Percentiles rank a stretch among this genome's conserved stretches.
phyloP scores from a whole-genome alignment of 208 protist species.

The Entamoeba histolytica region DNA sequence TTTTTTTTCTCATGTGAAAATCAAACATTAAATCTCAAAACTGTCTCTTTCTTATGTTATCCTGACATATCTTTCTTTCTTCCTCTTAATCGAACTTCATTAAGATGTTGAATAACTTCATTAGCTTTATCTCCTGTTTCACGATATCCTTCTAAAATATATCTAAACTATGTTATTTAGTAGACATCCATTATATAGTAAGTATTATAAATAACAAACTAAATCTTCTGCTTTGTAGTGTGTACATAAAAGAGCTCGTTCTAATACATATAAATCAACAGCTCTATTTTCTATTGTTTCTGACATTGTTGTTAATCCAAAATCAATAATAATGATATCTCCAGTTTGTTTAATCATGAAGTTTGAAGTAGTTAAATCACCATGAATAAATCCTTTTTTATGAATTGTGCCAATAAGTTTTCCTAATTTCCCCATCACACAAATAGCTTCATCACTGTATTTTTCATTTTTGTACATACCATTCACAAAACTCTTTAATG shows the following conservation, averaged over 20 bases:
- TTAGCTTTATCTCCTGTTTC: background rate
- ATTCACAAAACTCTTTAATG: constrained; percentile 33
- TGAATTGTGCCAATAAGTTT: constrained; percentile 59
- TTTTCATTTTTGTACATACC: constrained; percentile 24
- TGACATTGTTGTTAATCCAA: constrained; percentile 69
- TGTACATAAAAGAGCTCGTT: constrained; percentile 70
- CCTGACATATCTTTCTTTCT: background rate
- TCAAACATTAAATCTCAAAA: background rate
- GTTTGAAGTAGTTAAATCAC: constrained; percentile 88
- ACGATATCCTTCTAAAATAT: background rate
- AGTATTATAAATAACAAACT: constrained; percentile 12
- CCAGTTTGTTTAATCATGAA: constrained; percentile 30
- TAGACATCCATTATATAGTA: background rate
- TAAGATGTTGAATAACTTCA: background rate
- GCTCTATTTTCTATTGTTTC: constrained; percentile 68
- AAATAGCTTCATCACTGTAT: background rate
- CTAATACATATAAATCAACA: constrained; percentile 88
- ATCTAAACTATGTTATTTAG: background rate
- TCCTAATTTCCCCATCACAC: constrained; percentile 44
- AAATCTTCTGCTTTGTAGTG: constrained; percentile 54
- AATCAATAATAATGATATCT: constrained; percentile 47
- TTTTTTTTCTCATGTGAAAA: too few relatives aligned
- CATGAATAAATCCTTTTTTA: constrained; percentile 65
- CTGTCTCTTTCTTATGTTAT: background rate
- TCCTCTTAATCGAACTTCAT: background rate